A percentile compares a stretch with the other conserved stretches of the same genome.
Conservation (phyloP, 2,329 filamentous ascomycete genomes). For the Exophiala bonariae region DNA sequence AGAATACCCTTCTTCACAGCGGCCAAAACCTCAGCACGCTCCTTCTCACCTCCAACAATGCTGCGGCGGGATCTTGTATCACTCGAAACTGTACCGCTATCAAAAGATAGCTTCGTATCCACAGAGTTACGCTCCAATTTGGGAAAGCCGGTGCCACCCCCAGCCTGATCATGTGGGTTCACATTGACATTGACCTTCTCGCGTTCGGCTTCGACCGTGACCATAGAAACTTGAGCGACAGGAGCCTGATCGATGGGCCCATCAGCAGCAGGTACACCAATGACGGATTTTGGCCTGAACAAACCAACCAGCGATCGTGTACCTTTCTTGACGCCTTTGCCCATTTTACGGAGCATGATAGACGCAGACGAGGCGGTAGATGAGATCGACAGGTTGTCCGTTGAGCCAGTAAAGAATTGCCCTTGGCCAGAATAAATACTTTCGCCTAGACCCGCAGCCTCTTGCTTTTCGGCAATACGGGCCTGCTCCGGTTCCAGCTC, state of each 20-base stretch:
- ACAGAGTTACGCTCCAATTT: conserved; percentile 80
- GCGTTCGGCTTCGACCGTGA: conserved; percentile 91
- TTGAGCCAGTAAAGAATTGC: conserved; percentile 83
- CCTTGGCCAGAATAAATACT: conserved; percentile 89
- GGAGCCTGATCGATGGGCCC: conserved; percentile 63
- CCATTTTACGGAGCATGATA: conserved; percentile 84
- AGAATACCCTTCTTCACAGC: conserved; percentile 94
- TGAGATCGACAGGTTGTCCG: conserved; percentile 73
- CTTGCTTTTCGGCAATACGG: conserved; percentile 87
- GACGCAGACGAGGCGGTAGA: conserved; percentile 51
- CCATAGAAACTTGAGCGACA: conserved; percentile 86
- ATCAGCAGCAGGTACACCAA: conserved; percentile 74
- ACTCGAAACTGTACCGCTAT: conserved; percentile 37
- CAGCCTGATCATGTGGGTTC: conserved; percentile 63
- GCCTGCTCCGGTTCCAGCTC: conserved; percentile 84
- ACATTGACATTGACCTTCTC: conserved; percentile 76
- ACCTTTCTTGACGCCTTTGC: conserved; percentile 94
- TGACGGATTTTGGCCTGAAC: conserved; percentile 89
- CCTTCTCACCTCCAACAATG: conserved; percentile 85
- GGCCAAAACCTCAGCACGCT: conserved; percentile 86
- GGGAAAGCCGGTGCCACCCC: conserved; percentile 77
- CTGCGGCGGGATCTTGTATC: conserved; percentile 70
- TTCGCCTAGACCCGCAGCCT: conserved; percentile 85
- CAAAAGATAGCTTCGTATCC: conserved; percentile 55
- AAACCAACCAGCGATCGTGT: conserved; percentile 87